These are phyloP conservation scores for Chlorella sp. DNA, from an alignment of 139 green algal species.

Conservation along the genomic window DNA sequence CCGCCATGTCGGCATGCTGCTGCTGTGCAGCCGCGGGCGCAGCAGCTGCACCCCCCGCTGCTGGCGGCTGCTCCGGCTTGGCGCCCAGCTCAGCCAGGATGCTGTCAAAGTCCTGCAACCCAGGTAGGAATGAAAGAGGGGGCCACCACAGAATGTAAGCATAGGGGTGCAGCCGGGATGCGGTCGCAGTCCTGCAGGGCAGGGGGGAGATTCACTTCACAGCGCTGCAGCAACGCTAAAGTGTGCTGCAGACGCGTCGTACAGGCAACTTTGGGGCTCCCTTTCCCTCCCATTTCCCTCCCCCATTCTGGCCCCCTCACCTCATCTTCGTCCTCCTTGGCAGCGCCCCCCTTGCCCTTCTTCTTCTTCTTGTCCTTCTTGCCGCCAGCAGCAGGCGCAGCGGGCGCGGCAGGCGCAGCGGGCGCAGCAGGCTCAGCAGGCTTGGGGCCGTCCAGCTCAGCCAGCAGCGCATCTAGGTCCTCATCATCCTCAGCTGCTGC, in stretches of 20 bases:
- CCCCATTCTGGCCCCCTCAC: neutral
- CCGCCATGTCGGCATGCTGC: constrained; percentile 39
- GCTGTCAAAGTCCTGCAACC: constrained; percentile 69
- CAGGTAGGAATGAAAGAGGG: neutral
- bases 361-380: constrained; percentile 73
- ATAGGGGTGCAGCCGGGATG: neutral
- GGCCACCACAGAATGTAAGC: no score
- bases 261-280: no score
- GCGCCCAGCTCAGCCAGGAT: constrained; percentile 71
- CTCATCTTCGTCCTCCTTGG: constrained; percentile 57
- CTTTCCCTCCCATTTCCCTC: neutral
- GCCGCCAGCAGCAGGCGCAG: constrained; percentile 12
- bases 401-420: neutral
- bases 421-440: constrained; percentile 2
- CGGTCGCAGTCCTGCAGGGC: no score
- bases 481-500: constrained; percentile 60
- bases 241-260: no score
- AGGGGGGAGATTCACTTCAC: no score
- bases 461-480: constrained; percentile 78
- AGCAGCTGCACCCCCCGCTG: constrained; percentile 7
- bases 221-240: no score
- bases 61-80: neutral
- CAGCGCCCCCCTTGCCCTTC: constrained; percentile 48
- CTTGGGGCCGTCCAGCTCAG: constrained; percentile 70
- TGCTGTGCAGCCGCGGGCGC: constrained; percentile 26